Evolutionary conservation across 2,329 filamentous ascomycete genomes (phyloP).

Genomic region (Massarina eburnea): DNA sequence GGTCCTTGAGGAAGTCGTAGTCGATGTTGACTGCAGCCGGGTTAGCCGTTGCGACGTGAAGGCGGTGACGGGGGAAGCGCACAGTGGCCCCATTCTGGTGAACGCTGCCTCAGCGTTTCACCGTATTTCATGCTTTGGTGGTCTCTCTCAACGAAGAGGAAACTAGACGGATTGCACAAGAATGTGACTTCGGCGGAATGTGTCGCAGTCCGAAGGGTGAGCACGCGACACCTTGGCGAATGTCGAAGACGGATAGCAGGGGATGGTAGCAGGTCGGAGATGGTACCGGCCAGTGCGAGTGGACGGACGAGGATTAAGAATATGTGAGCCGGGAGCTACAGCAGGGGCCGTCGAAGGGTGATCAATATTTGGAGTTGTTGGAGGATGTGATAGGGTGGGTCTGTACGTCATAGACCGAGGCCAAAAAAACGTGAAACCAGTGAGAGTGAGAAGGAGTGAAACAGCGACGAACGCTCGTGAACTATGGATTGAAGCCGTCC

Average conservation of each 20-base stretch:
- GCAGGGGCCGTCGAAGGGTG: neutral
- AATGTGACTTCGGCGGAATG: neutral
- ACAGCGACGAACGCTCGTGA: constrained; percentile 1
- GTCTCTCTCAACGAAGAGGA: neutral
- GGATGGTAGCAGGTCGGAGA: neutral
- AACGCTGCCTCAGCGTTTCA: constrained; percentile 70
- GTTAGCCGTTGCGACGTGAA: constrained; percentile 13
- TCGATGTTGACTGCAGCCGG: constrained; percentile 72
- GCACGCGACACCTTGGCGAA: neutral
- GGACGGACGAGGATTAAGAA: neutral
- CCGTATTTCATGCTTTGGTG: constrained; percentile 70
- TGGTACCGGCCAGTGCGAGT: no score
- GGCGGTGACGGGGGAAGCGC: constrained; percentile 29
- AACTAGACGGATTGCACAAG: constrained; percentile 4
- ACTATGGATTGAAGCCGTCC: neutral
- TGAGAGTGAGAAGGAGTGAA: neutral
- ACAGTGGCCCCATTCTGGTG: constrained; percentile 80
- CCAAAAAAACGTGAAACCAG: no score
- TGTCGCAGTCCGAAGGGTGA: neutral
- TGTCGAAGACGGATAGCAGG: neutral
- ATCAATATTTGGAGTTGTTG: no score
- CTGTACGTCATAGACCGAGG: no score
- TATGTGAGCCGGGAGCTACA: no score
- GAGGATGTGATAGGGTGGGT: no score
- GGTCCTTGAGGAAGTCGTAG: constrained; percentile 82